Percentiles rank a stretch among this genome's conserved stretches.
These are phyloP conservation scores for Eucalyptus cloeziana DNA, from an alignment of 345 rosid species.

Conservation along the genomic window DNA sequence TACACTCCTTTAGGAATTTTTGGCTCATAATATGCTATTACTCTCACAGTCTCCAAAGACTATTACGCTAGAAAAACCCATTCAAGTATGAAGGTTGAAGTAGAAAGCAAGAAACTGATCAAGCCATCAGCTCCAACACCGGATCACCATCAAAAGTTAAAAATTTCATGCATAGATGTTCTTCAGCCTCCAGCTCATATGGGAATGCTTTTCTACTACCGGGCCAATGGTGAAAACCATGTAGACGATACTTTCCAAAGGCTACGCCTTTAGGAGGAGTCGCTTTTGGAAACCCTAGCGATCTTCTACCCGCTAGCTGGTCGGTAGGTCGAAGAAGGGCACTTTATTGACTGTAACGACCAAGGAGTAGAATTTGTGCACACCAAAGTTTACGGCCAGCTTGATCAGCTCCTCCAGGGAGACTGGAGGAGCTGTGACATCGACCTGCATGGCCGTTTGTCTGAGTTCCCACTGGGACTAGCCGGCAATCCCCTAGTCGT, in stretches of 20 bases:
- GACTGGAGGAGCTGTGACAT: background rate
- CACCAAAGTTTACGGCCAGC: background rate
- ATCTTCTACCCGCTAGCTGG: background rate
- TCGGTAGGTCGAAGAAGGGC: background rate
- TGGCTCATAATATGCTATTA: too few relatives aligned
- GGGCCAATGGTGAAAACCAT: background rate
- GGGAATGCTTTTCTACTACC: background rate
- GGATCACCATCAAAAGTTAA: too few relatives aligned
- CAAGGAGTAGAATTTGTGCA: background rate
- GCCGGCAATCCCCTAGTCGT: background rate
- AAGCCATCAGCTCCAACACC: background rate
- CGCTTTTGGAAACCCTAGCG: background rate
- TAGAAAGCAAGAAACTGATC: background rate
- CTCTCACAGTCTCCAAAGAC: too few relatives aligned
- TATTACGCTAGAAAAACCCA: rapidly evolving
- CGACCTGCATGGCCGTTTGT: background rate
- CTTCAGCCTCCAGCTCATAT: background rate
- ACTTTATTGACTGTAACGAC: background rate
- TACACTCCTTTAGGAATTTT: too few relatives aligned
- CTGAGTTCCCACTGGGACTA: background rate
- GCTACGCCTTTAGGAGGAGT: background rate
- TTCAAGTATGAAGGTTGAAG: background rate
- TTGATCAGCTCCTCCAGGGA: background rate
- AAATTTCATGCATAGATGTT: background rate
- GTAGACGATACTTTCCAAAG: background rate